These are phyloP conservation scores for Vigna unguiculata DNA, from an alignment of 306 rosid species.

Conservation along the genomic window DNA sequence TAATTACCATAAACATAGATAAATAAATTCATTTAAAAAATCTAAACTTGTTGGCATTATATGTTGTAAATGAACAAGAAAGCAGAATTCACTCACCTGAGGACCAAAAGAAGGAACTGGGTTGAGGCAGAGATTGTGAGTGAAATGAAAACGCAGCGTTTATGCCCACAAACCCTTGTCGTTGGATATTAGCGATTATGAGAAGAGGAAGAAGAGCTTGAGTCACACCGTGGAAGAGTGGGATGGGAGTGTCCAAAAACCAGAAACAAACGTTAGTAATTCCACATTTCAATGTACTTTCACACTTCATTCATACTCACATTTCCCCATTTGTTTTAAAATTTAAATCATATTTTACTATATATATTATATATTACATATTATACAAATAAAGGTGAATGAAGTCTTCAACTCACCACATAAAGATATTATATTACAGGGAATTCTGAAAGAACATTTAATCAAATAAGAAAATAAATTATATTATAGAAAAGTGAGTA, in stretches of 20 bases:
- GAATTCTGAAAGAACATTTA: too few species aligned
- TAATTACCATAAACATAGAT: not conserved
- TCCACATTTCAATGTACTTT: not conserved
- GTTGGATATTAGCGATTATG: slow-evolving; percentile 12
- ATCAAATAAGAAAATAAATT: too few species aligned
- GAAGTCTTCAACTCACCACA: too few species aligned
- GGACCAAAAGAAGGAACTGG: not conserved
- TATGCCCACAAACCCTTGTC: not conserved
- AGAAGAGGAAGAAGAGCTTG: slow-evolving; percentile 32
- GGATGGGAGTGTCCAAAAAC: not conserved
- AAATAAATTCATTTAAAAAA: not conserved
- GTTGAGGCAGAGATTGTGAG: slow-evolving; percentile 30
- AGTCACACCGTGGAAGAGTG: slow-evolving; percentile 10
- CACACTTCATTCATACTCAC: slow-evolving; percentile 16
- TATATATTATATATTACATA: too few species aligned
- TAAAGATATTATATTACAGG: too few species aligned
- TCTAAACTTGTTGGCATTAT: not conserved
- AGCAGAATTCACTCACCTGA: slow-evolving; percentile 43
- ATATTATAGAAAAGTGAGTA: too few species aligned
- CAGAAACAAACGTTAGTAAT: slow-evolving; percentile 29
- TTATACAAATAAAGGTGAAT: too few species aligned
- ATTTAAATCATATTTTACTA: too few species aligned
- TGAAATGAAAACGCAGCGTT: slow-evolving; percentile 39
- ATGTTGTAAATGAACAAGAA: not conserved
- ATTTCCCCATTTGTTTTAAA: too few species aligned